phyloP scores from a whole-genome alignment of 148 eudicot species.

The Diospyros lotus region DNA sequence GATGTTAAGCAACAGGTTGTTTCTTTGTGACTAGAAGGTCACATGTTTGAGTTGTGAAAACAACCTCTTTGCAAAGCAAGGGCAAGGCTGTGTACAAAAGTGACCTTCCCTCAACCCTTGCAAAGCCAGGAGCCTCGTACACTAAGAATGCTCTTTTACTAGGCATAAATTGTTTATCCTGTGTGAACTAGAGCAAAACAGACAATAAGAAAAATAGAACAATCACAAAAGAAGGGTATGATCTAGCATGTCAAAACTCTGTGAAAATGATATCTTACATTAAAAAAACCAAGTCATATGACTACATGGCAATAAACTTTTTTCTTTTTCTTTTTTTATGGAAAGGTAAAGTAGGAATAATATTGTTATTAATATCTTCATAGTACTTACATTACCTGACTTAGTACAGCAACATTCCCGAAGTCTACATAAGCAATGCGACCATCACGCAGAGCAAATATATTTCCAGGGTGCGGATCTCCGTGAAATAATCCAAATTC shows the following conservation, averaged over 20 bases:
- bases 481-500: slow-evolving; percentile 98
- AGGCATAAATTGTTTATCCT: not conserved
- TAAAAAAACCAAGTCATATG: not conserved
- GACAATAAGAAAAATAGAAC: not conserved
- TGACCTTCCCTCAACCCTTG: no score
- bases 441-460: slow-evolving; percentile 99
- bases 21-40: no score
- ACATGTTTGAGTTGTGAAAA: no score
- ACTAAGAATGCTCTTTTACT: no score
- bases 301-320: not conserved
- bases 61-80: no score
- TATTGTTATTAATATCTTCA: not conserved
- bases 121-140: no score
- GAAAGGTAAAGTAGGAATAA: not conserved
- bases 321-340: no score
- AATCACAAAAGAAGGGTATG: not conserved
- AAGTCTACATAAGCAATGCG: slow-evolving; percentile 98
- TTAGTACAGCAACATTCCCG: slow-evolving; percentile 96
- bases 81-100: no score
- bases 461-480: slow-evolving; percentile 99
- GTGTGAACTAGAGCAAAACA: not conserved
- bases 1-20: no score
- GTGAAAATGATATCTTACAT: not conserved
- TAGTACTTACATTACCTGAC: slow-evolving; percentile 57
- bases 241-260: not conserved